These are phyloP conservation scores for Kwoniella europaea DNA, from an alignment of 768 basidiomycete species.

Conservation along the genomic window DNA sequence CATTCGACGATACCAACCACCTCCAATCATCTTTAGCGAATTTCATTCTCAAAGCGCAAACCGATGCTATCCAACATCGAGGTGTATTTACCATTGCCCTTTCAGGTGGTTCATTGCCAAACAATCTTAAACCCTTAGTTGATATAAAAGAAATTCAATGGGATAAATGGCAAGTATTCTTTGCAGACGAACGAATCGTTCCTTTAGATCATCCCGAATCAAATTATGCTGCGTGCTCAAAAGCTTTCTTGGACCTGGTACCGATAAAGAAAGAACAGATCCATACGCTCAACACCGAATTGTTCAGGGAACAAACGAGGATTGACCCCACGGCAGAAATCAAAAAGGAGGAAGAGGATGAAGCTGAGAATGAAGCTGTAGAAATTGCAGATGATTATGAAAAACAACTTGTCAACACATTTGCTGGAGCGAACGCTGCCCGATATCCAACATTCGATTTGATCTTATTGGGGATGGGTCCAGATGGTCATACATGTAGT, in stretches of 20 bases:
- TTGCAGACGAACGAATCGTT: constrained; percentile 93
- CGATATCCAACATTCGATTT: constrained; percentile 98
- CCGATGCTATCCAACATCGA: constrained; percentile 84
- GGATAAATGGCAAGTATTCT: constrained; percentile 98
- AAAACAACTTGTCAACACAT: constrained; percentile 63
- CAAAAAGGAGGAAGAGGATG: constrained; percentile 41
- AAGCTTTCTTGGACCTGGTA: constrained; percentile 78
- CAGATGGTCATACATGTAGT: constrained; percentile 97
- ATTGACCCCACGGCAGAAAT: constrained; percentile 46
- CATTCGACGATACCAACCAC: constrained; percentile 66
- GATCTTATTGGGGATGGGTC: constrained; percentile 93
- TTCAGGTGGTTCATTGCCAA: constrained; percentile 88
- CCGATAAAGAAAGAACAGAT: constrained; percentile 77
- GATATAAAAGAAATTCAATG: constrained; percentile 72
- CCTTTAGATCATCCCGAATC: constrained; percentile 91
- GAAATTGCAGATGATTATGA: constrained; percentile 41
- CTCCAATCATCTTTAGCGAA: constrained; percentile 73
- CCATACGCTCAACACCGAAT: constrained; percentile 74
- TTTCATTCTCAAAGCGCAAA: constrained; percentile 86
- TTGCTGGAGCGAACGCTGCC: constrained; percentile 89
- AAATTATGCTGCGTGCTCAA: constrained; percentile 78
- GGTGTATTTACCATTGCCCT: constrained; percentile 90
- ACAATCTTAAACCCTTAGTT: constrained; percentile 73
- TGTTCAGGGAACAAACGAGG: constrained; percentile 62
- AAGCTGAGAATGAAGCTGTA: constrained; percentile 43